Base-by-base conservation (phyloP, 805 yeast species). In the Isabelozyma gotoi region DNA sequence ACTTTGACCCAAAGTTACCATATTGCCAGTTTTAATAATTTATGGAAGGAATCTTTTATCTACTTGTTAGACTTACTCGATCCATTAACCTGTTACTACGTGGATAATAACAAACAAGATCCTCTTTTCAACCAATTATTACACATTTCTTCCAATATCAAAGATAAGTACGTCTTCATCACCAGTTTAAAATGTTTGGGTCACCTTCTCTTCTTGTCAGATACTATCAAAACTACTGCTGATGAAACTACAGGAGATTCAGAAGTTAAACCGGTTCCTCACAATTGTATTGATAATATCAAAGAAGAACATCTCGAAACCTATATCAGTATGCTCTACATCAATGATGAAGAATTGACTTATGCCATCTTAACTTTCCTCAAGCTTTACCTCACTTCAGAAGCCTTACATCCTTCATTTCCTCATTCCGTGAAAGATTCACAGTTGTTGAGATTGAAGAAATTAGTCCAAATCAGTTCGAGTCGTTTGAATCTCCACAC, bases 1-100 rank as follows among this genome's bases (percentile, higher is more conserved):
- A 38, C 49, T 16, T 43, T 42, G 31, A 46, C 46, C 15, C 49
- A 46, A 33, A 40, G 50, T 27, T 52, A 51, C 41, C 38, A 45
- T n/a, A 50, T 67, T 45, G 41, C 39, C 5, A 45, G 49, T 34
- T 59, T 45, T 48, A 58, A 62, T 31, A 63, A 62, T 45, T 63
- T 61, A 41, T 68, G 68, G 39, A 75, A 74, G 42, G 97, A 90
- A 59, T 66, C 84, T 19, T 67, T 83, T 36, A 77, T 74, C 44
- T 87, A 88, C 59, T 68, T 83, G 11, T 63, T 88, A 41, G 99
- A 94, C 62, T 77, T 90, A 24, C 77, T 88, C 48, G 98, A 94
- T 60, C 83, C 91, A 2, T 78, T 90, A 24, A 81, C 92, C 3
- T 85, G 96, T 35, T 88, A 88, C 62, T 74, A 86, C 51, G 81